These are phyloP conservation scores for Ceratobasidium sp. DNA, from an alignment of 1,284 basidiomycete genomes.

Conservation along the genomic window DNA sequence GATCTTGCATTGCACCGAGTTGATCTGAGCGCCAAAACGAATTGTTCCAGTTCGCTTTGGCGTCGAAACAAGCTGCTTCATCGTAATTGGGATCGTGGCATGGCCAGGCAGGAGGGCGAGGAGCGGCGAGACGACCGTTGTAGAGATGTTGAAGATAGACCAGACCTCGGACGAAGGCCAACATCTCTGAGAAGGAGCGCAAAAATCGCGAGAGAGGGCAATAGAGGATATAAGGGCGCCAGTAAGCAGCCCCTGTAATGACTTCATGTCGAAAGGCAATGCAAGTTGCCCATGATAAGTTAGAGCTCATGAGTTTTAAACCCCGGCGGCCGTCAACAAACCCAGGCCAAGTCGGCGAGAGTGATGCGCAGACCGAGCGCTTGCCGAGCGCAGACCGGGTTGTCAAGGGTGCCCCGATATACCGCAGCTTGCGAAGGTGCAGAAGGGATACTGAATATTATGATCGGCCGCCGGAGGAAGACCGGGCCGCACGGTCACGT, in stretches of 20 bases:
- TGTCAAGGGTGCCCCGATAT: too few species aligned
- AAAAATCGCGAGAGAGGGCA: not conserved
- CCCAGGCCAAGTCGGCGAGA: too few species aligned
- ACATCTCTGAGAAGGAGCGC: constrained; percentile 20
- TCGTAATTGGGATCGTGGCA: constrained; percentile 44
- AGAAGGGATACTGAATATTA: too few species aligned
- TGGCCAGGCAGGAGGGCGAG: constrained; percentile 43
- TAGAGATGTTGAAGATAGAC: constrained; percentile 31
- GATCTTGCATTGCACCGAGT: constrained; percentile 32
- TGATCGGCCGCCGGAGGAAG: too few species aligned
- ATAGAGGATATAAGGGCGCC: not conserved
- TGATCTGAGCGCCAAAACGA: constrained; percentile 45
- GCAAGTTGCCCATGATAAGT: too few species aligned
- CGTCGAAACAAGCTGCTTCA: constrained; percentile 13
- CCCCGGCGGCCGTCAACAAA: too few species aligned
- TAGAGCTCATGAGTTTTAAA: too few species aligned
- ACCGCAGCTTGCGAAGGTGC: too few species aligned
- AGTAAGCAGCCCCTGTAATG: not conserved
- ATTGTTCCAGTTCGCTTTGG: constrained; percentile 41
- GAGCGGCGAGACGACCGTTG: constrained; percentile 37
- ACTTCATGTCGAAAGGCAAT: not conserved
- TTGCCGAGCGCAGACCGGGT: too few species aligned
- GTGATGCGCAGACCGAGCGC: too few species aligned
- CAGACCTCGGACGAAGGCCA: constrained; percentile 13
- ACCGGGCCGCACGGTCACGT: too few species aligned